Evolutionary conservation across 2,329 filamentous ascomycete species (phyloP).

Genomic region (Aspergillus novoparasiticus): DNA sequence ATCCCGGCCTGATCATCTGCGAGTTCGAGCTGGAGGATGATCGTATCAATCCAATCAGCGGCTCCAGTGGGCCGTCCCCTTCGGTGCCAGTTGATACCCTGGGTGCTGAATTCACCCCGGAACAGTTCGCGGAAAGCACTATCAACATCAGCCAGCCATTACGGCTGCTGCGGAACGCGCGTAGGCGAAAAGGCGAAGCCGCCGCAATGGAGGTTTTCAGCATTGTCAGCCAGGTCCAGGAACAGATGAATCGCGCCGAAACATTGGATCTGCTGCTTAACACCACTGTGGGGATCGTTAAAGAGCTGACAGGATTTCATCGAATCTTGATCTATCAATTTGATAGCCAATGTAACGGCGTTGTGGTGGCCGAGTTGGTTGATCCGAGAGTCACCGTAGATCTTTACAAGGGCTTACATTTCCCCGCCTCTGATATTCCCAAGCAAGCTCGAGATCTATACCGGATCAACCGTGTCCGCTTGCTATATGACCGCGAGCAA

Average conservation of each 20-base stretch:
- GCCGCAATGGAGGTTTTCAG: slow-evolving; percentile 92
- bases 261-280: slow-evolving; percentile 75
- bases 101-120: slow-evolving; percentile 68
- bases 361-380: slow-evolving; percentile 84
- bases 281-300: slow-evolving; percentile 80
- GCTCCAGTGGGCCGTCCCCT: slow-evolving; percentile 21
- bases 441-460: slow-evolving; percentile 87
- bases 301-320: slow-evolving; percentile 87
- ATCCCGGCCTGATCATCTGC: slow-evolving; percentile 75
- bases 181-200: slow-evolving; percentile 75
- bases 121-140: slow-evolving; percentile 76
- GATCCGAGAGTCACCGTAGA: slow-evolving; percentile 79
- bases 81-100: slow-evolving; percentile 59
- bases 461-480: slow-evolving; percentile 83
- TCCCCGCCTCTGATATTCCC: slow-evolving; percentile 84
- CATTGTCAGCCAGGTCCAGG: slow-evolving; percentile 88
- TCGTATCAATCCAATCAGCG: slow-evolving; percentile 54
- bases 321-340: slow-evolving; percentile 94
- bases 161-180: slow-evolving; percentile 73
- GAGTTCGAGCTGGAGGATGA: slow-evolving; percentile 89
- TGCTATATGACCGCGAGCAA: slow-evolving; percentile 83
- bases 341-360: slow-evolving; percentile 77
- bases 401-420: slow-evolving; percentile 83
- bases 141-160: slow-evolving; percentile 74
- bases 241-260: slow-evolving; percentile 69